Conservation (phyloP, 2,329 filamentous ascomycete species). For the Lachnellula cervina region DNA sequence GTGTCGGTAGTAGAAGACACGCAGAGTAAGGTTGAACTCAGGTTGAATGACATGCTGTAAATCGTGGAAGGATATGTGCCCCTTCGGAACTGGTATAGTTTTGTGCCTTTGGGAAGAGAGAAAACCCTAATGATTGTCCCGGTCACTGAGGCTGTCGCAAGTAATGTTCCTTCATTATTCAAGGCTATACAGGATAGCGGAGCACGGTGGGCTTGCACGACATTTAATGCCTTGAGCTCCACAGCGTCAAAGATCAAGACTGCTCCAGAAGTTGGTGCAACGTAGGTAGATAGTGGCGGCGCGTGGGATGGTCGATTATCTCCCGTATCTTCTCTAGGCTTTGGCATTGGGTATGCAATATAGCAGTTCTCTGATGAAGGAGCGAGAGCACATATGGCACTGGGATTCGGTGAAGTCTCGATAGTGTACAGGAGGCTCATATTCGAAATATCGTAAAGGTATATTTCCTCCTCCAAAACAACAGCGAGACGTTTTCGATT, state of each 20-base stretch:
- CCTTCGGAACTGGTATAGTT: conserved; percentile 91
- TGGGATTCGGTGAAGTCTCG: conserved; percentile 87
- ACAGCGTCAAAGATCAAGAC: conserved; percentile 89
- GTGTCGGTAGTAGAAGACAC: conserved; percentile 96
- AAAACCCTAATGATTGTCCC: conserved; percentile 97
- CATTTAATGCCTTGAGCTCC: conserved; percentile 87
- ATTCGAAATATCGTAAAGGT: conserved; percentile 97
- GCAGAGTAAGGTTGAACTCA: conserved; percentile 85
- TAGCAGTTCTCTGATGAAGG: conserved; percentile 95
- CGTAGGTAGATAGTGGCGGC: conserved; percentile 72
- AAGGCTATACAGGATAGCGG: conserved; percentile 86
- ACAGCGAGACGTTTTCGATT: conserved; percentile 94
- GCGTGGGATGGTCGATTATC: conserved; percentile 69
- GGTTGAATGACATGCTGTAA: conserved; percentile 98
- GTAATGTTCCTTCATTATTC: conserved; percentile 84
- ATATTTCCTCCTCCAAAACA: conserved; percentile 91
- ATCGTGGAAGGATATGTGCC: conserved; percentile 95
- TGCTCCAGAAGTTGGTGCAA: conserved; percentile 82
- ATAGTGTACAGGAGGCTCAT: conserved; percentile 95
- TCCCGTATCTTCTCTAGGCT: conserved; percentile 56
- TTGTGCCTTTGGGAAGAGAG: conserved; percentile 82
- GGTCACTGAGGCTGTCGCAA: conserved; percentile 94
- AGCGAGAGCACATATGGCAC: conserved; percentile 85
- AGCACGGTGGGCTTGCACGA: conserved; percentile 90
- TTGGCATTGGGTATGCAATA: conserved; percentile 86